These are phyloP conservation scores for Sonneratia caseolaris DNA, from an alignment of 345 rosid species.

Conservation along the genomic window DNA sequence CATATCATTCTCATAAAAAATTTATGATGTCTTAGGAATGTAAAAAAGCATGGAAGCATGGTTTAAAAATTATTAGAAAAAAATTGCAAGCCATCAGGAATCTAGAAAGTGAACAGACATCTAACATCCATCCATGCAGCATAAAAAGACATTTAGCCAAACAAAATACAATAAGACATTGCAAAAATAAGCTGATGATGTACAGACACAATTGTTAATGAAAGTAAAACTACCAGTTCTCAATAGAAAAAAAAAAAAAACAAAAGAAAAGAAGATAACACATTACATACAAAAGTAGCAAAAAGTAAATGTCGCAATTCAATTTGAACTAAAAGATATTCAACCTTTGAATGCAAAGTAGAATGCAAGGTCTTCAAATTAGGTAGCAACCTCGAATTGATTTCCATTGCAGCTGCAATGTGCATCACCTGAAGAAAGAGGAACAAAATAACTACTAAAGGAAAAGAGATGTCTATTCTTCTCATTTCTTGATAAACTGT, in stretches of 20 bases:
- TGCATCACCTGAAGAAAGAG: constrained; percentile 72
- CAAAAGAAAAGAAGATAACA: not conserved
- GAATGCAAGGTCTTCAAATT: constrained; percentile 55
- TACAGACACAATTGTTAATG: no score
- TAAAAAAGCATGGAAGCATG: not conserved
- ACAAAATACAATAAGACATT: not conserved
- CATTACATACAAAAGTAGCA: not conserved
- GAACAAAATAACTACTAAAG: not conserved
- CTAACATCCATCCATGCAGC: not conserved
- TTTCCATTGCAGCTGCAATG: constrained; percentile 88
- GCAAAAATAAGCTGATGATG: no score
- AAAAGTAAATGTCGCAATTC: not conserved
- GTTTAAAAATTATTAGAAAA: not conserved
- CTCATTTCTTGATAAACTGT: not conserved
- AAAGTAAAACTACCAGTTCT: no score
- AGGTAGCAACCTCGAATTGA: constrained; percentile 76
- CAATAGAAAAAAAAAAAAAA: no score
- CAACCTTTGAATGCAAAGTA: constrained; percentile 75
- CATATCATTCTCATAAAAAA: not conserved
- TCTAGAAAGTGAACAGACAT: not conserved
- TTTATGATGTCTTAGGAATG: not conserved
- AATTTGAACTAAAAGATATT: not conserved
- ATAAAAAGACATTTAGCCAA: not conserved
- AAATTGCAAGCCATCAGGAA: not conserved
- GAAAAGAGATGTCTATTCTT: not conserved